Evolutionary conservation across 345 rosid species (phyloP), one percentile per base, ranked within the genome.

Genomic region (Crucihimalaya himalaica): DNA sequence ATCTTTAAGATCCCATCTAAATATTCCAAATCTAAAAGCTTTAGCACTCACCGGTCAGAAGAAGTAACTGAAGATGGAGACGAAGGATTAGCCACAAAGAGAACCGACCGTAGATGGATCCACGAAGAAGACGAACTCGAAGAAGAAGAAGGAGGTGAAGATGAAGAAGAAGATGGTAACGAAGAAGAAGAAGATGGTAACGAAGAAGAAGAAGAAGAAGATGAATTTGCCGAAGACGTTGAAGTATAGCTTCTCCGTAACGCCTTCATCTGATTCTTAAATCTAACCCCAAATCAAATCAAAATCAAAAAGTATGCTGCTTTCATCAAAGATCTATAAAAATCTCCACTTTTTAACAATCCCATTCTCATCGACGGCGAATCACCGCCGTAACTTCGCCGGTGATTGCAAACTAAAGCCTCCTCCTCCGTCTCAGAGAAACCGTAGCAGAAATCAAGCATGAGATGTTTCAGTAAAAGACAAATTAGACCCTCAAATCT

Each of bases 31-130:
- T 72, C 73, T 66, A 60, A 72, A 37, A 63, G 29, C 52, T 61
- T 29, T 12, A 39, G n/a, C 46, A 84, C 96, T 87, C 85, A 88
- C 97, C 97, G 91, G 83, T 87, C 90, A 63, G 92, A 86, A 43
- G 88, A 84, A 55, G 97, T 84, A 72, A 84, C 83, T 58, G 88
- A 87, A 82, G 86, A 92, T 32, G 95, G 97, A 28, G 98, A 87
- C n/a, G 98, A 89, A 69, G 87, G 88, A 79, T 84, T 88, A 66
- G 86, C 90, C 43, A 94, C 84, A 71, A 91, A 86, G 12, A 94
- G 88, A 75, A 91, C 95, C 55, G 97, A 94, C 40, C 98, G 90
- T 77, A 94, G 81, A 78, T 88, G 96, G 83, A 84, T 78, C 98
- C 98, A 94, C 32, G 81, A 77, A 6, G 79, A 68, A 0, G 74